These are phyloP conservation scores for Dalbergia cultrata DNA, from an alignment of 306 rosid genomes.

Conservation along the genomic window DNA sequence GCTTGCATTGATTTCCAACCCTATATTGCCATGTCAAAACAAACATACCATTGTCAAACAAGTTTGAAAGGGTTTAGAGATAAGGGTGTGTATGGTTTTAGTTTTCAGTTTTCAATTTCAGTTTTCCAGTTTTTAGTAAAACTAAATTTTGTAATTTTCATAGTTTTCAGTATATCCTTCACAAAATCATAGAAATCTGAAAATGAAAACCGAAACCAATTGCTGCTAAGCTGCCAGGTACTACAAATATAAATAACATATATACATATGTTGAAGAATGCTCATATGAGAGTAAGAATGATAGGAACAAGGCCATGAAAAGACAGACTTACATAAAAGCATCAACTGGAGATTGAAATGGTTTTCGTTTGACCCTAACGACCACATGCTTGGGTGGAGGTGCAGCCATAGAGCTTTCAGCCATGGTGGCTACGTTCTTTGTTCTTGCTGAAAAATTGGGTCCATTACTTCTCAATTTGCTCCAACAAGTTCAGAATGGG, in stretches of 20 bases:
- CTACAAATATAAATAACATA: background rate
- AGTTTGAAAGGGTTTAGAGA: background rate
- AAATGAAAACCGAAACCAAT: background rate
- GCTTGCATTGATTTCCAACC: conserved; percentile 94
- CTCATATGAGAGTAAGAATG: conserved; percentile 3
- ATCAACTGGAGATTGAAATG: conserved; percentile 71
- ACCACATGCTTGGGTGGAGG: conserved; percentile 66
- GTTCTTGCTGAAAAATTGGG: too few relatives aligned
- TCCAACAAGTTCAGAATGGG: too few relatives aligned
- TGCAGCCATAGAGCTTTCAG: conserved; percentile 67
- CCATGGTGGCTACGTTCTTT: conserved; percentile 42
- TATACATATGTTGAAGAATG: background rate
- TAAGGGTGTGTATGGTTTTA: too few relatives aligned
- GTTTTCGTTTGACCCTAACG: conserved; percentile 93
- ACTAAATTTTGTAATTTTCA: too few relatives aligned
- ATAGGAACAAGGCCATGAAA: background rate
- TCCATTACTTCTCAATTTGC: too few relatives aligned
- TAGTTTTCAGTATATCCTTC: too few relatives aligned
- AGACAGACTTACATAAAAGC: conserved; percentile 74
- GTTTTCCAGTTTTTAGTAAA: too few relatives aligned
- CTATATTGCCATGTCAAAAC: conserved; percentile 47
- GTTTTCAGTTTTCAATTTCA: too few relatives aligned
- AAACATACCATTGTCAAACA: background rate
- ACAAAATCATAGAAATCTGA: too few relatives aligned
- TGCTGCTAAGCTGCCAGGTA: background rate